These are phyloP conservation scores for Hyaloscypha hepaticicola DNA, from an alignment of 495 filamentous ascomycete genomes.

Conservation along the genomic window DNA sequence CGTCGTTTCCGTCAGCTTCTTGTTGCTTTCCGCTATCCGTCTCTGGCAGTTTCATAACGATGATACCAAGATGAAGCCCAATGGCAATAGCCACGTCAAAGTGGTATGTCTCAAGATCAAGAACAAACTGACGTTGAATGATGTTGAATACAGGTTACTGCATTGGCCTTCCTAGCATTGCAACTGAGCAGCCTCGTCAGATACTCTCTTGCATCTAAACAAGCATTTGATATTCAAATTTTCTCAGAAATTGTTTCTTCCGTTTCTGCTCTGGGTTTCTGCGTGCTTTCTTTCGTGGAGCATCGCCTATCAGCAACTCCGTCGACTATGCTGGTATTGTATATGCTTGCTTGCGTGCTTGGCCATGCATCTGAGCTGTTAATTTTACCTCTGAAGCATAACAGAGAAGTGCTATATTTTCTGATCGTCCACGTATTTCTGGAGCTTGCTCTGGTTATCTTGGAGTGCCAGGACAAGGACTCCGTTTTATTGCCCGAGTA, in stretches of 20 bases:
- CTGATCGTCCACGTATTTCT: not conserved
- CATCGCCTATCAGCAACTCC: slow-evolving; percentile 48
- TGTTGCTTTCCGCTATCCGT: too few species aligned
- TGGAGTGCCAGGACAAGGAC: slow-evolving; percentile 44
- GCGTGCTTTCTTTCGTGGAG: slow-evolving; percentile 50
- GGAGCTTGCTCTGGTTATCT: slow-evolving; percentile 9
- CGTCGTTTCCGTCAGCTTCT: too few species aligned
- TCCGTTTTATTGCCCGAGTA: slow-evolving; percentile 35
- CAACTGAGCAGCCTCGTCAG: not conserved
- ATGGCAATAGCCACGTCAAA: not conserved
- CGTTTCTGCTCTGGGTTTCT: slow-evolving; percentile 36
- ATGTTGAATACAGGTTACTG: not conserved
- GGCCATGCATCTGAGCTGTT: slow-evolving; percentile 43
- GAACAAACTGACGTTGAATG: not conserved
- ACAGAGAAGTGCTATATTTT: slow-evolving; percentile 32
- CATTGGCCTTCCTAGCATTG: not conserved
- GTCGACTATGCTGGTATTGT: slow-evolving; percentile 51
- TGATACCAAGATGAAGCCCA: too few species aligned
- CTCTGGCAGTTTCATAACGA: too few species aligned
- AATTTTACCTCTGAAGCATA: slow-evolving; percentile 34
- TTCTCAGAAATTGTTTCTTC: slow-evolving; percentile 25
- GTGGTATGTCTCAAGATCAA: not conserved
- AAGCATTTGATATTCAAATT: not conserved
- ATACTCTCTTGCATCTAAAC: not conserved
- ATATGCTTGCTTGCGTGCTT: slow-evolving; percentile 51